Base-by-base conservation (phyloP, 1,284 basidiomycete species). In the Cryptococcus neoformans region DNA sequence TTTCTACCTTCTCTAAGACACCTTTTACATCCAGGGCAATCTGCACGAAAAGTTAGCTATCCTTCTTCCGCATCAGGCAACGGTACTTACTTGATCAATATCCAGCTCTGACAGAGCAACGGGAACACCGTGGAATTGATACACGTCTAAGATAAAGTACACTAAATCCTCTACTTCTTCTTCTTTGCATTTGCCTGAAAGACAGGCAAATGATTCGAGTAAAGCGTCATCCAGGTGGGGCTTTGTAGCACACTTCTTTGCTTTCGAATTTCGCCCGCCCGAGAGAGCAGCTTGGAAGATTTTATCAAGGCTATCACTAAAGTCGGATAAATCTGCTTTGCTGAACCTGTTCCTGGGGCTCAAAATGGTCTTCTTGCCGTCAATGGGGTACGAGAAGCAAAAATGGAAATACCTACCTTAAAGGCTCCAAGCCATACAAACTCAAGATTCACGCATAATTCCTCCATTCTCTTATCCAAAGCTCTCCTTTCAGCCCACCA, bases 351-450 rank as follows among this genome's bases (percentile, higher is more conserved):
- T 76, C 1, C 82, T 81, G 36, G 83, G 82, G 64, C 82, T 85
- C 44, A 91, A 77, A 62, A 92, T 87, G 0, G 88, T 88, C 89
- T 89, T 57, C 17, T 17, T n/a, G 6, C 21, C 21, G 45, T 21
- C 36, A n/a, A 49, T 16, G 17, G 42, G 4, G 40, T 42, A n/a
- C 14, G 10, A 28, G 35, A 41, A 9, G 28, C 21, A 36, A 40
- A 14, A 17, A 40, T 11, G n/a, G 35, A 17, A 10, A 37, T 2
- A 70, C 80, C 40, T 51, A 91, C 92, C 84, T 98, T 98, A 84
- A 97, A 98, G 21, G 88, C 92, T 1, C 96, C 95, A 3, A 99
- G 81, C 96, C 96, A 99, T 67, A 89, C 92, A 67, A 90, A 92
- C 73, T 99, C 95, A 40, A 99, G 87, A 60, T 86, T 89, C 60